A percentile compares a stretch with the other conserved stretches of the same genome.
Evolutionary conservation across 306 rosid species (phyloP).

Genomic region (Cicer yamashitae): DNA sequence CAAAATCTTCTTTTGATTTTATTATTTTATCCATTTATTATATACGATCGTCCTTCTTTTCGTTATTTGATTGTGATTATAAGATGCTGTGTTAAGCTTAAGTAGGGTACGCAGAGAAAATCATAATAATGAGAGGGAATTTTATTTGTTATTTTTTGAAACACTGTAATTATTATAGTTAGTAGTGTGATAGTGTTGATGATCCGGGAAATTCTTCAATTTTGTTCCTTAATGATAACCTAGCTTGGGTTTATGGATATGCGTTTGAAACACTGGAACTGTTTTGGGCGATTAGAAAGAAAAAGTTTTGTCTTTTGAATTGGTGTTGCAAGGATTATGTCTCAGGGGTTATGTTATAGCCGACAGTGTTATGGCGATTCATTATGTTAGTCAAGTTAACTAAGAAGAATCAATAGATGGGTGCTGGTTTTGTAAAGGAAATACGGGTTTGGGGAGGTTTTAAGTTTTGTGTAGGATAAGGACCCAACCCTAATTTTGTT

Average conservation of each 20-base stretch:
- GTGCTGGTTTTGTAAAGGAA: neutral
- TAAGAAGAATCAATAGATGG: constrained; percentile 23
- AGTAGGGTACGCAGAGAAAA: neutral
- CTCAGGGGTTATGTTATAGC: constrained; percentile 25
- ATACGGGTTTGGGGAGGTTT: constrained; percentile 9
- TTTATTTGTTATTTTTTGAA: neutral
- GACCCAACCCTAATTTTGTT: constrained; percentile 1
- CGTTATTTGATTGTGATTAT: neutral
- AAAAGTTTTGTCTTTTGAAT: neutral
- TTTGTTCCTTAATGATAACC: constrained; percentile 8
- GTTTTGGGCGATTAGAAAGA: neutral
- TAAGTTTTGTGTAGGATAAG: neutral
- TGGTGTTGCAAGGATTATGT: constrained; percentile 22
- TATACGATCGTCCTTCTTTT: constrained; percentile 1
- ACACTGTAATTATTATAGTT: neutral
- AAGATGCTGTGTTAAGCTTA: constrained; percentile 9
- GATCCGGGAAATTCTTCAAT: constrained; percentile 33
- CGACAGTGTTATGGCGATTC: neutral
- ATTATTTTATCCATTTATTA: neutral
- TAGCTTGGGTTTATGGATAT: neutral
- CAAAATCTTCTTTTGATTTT: constrained; percentile 10
- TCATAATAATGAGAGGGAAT: neutral
- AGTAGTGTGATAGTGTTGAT: constrained; percentile 16
- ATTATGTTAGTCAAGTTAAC: neutral
- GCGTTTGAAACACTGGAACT: neutral